Conservation (phyloP, 1,284 basidiomycete genomes). For the Butyriboletus regius region DNA sequence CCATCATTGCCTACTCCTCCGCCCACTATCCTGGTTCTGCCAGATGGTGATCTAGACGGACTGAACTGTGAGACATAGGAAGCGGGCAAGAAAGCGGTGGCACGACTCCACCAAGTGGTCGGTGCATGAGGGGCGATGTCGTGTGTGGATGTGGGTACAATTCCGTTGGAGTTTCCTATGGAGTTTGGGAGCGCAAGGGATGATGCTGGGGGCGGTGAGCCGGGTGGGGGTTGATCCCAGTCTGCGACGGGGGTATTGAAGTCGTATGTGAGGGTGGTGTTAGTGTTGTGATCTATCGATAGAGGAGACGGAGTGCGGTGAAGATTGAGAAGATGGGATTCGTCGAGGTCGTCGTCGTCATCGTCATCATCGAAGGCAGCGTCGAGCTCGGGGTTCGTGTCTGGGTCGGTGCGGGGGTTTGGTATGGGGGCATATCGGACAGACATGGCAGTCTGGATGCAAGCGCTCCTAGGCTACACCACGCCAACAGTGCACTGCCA, state of each 20-base stretch:
- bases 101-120: slow-evolving; percentile 48
- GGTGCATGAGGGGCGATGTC: slow-evolving; percentile 33
- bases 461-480: neutral
- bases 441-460: slow-evolving; percentile 41
- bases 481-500: slow-evolving; percentile 11
- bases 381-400: slow-evolving; percentile 59
- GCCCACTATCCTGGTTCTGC: slow-evolving; percentile 39
- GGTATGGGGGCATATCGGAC: slow-evolving; percentile 65
- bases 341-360: slow-evolving; percentile 52
- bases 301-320: slow-evolving; percentile 29
- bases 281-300: slow-evolving; percentile 8
- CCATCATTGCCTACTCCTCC: slow-evolving; percentile 82
- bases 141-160: slow-evolving; percentile 51
- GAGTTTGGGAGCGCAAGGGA: slow-evolving; percentile 58
- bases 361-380: slow-evolving; percentile 71
- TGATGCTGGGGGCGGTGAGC: slow-evolving; percentile 71
- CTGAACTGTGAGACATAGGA: slow-evolving; percentile 44
- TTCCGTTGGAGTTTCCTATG: slow-evolving; percentile 76
- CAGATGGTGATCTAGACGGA: slow-evolving; percentile 28
- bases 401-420: slow-evolving; percentile 47
- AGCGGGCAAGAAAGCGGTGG: slow-evolving; percentile 51
- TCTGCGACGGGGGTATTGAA: slow-evolving; percentile 74
- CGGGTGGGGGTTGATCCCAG: slow-evolving; percentile 71
- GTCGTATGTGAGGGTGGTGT: slow-evolving; percentile 57
- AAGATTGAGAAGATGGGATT: slow-evolving; percentile 50